Percentiles rank a stretch among this genome's conserved stretches.
phyloP scores from a whole-genome alignment of 352 stramenopile species.

The Globisporangium cystogenes region DNA sequence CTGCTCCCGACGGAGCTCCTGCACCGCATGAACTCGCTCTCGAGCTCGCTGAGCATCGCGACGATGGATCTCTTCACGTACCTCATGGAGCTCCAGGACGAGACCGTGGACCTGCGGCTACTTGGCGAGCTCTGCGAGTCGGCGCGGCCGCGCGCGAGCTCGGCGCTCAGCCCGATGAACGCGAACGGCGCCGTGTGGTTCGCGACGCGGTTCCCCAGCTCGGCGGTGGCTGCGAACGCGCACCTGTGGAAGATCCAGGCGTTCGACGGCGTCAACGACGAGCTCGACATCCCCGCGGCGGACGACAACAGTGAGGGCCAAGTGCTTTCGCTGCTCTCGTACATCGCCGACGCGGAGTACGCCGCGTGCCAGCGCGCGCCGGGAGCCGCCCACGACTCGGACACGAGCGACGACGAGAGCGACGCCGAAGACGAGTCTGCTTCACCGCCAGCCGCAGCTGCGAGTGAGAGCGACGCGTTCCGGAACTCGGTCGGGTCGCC shows the following conservation, averaged over 20 bases:
- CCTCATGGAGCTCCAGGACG: slow-evolving; percentile 63
- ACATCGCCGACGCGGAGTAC: slow-evolving; percentile 82
- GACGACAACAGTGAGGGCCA: slow-evolving; percentile 64
- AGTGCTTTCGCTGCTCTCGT: slow-evolving; percentile 76
- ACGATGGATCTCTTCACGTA: slow-evolving; percentile 81
- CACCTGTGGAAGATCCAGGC: slow-evolving; percentile 78
- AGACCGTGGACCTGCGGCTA: slow-evolving; percentile 49
- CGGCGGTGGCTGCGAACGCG: slow-evolving; percentile 65
- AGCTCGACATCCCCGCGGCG: slow-evolving; percentile 56
- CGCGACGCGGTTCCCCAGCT: slow-evolving; percentile 73
- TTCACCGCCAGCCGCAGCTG: background rate
- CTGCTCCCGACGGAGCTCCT: slow-evolving; percentile 66
- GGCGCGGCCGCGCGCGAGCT: background rate
- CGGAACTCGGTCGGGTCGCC: too few species aligned
- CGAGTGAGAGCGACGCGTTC: background rate
- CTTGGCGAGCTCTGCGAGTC: slow-evolving; percentile 21
- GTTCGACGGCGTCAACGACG: slow-evolving; percentile 36
- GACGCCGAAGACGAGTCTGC: slow-evolving; percentile 14
- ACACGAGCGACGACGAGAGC: slow-evolving; percentile 38
- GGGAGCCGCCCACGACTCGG: slow-evolving; percentile 28
- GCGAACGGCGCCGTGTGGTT: slow-evolving; percentile 68
- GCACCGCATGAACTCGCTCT: slow-evolving; percentile 77
- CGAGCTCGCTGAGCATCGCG: slow-evolving; percentile 69
- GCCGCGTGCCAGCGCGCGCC: slow-evolving; percentile 59
- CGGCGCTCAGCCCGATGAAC: slow-evolving; percentile 19